Evolutionary conservation across 75 land plant genomes (phyloP).

Genomic region (Selaginella moellendorffii): DNA sequence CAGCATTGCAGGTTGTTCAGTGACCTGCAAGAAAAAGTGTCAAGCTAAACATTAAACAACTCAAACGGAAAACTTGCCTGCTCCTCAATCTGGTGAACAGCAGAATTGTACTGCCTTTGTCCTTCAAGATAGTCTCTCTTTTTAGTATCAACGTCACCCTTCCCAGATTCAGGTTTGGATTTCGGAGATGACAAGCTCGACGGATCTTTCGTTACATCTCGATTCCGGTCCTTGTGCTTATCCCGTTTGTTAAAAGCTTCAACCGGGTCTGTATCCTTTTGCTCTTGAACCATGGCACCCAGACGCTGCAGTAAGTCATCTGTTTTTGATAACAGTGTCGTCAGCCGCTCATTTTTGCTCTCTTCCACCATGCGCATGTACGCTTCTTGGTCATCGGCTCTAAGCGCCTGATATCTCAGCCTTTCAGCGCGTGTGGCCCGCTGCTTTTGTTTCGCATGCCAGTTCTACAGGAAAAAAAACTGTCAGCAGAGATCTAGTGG

Average conservation of each 20-base stretch:
- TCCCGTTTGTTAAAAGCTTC: conserved; percentile 29
- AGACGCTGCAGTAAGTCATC: conserved; percentile 72
- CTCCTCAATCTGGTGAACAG: conserved; percentile 83
- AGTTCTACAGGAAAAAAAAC: conserved; percentile 34
- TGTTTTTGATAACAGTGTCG: conserved; percentile 67
- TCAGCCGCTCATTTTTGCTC: conserved; percentile 92
- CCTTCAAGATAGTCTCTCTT: conserved; percentile 76
- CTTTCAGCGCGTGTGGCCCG: conserved; percentile 79
- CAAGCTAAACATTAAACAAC: not conserved
- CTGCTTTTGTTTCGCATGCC: conserved; percentile 91
- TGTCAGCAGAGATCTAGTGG: too few relatives aligned
- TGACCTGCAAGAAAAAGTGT: conserved; percentile 32
- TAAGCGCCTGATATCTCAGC: conserved; percentile 78
- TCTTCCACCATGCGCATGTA: conserved; percentile 95
- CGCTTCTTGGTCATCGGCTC: conserved; percentile 97
- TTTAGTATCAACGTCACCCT: conserved; percentile 28
- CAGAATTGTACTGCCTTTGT: conserved; percentile 87
- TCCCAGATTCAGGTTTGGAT: not conserved
- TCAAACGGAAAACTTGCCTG: conserved; percentile 24
- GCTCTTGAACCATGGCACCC: conserved; percentile 90
- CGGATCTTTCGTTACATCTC: not conserved
- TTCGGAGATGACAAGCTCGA: not conserved
- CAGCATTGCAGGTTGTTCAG: conserved; percentile 85
- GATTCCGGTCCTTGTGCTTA: conserved; percentile 10
- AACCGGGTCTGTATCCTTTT: conserved; percentile 67